Conservation (phyloP, 2,329 filamentous ascomycete genomes). For the Beauveria scarabaeidicola region DNA sequence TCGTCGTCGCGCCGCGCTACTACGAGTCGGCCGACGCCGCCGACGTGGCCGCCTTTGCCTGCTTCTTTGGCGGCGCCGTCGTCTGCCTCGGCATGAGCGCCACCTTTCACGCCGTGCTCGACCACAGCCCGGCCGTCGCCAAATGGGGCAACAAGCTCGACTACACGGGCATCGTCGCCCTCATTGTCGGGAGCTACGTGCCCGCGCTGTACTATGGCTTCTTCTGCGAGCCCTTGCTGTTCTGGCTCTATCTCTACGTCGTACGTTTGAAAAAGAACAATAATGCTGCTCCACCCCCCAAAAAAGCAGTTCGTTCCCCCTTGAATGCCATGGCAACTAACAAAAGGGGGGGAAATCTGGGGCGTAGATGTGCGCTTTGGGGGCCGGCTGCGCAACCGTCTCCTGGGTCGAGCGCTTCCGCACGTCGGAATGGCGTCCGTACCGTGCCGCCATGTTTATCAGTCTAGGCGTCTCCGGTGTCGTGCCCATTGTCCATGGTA, state of each 20-base stretch:
- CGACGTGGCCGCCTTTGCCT: constrained; percentile 66
- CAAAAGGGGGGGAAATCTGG: not conserved
- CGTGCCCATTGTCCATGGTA: constrained; percentile 72
- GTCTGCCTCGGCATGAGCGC: constrained; percentile 73
- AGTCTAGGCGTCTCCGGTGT: constrained; percentile 76
- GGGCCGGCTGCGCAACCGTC: constrained; percentile 64
- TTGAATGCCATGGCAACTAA: constrained; percentile 14
- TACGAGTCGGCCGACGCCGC: constrained; percentile 52
- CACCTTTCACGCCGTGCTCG: constrained; percentile 74
- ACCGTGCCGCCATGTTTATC: constrained; percentile 84
- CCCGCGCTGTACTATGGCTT: constrained; percentile 85
- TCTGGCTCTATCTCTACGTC: constrained; percentile 66
- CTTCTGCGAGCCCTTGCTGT: constrained; percentile 57
- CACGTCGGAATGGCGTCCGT: constrained; percentile 73
- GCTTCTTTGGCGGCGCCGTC: constrained; percentile 70
- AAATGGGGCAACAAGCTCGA: constrained; percentile 88
- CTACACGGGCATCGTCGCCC: constrained; percentile 83
- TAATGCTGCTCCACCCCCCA: too few relatives aligned
- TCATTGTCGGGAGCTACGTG: constrained; percentile 88
- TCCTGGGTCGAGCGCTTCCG: constrained; percentile 78
- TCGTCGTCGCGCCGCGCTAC: constrained; percentile 45
- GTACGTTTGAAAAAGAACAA: constrained; percentile 37
- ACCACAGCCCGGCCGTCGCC: constrained; percentile 72
- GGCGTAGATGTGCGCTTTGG: constrained; percentile 65
- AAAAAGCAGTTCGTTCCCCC: too few relatives aligned